Percentiles rank a stretch among this genome's conserved stretches.
These are phyloP conservation scores for Colletotrichum theobromicola DNA, from an alignment of 2,329 filamentous ascomycete species.

Conservation along the genomic window DNA sequence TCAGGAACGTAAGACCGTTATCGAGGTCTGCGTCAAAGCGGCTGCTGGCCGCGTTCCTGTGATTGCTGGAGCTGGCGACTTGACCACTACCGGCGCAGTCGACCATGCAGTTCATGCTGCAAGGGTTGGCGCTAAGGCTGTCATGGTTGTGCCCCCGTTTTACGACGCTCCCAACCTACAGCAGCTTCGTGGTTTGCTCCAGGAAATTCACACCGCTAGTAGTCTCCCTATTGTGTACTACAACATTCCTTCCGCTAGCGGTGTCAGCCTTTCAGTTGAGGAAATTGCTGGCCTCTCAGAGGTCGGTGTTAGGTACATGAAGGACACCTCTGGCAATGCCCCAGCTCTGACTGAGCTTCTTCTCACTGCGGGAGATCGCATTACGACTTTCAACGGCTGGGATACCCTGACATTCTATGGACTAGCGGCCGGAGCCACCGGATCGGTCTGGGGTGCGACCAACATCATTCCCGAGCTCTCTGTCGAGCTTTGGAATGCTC, in stretches of 20 bases:
- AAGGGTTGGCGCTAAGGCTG: constrained; percentile 41
- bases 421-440: constrained; percentile 52
- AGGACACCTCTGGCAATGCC: constrained; percentile 57
- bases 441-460: constrained; percentile 55
- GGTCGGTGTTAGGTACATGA: constrained; percentile 54
- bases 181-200: constrained; percentile 43
- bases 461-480: constrained; percentile 56
- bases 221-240: constrained; percentile 54
- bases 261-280: constrained; percentile 42
- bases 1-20: constrained; percentile 49
- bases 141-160: constrained; percentile 56
- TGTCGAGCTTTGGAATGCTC: constrained; percentile 49
- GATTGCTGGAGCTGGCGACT: constrained; percentile 47
- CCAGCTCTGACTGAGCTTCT: constrained; percentile 54
- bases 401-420: constrained; percentile 60
- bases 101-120: constrained; percentile 46
- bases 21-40: constrained; percentile 41
- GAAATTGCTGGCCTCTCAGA: constrained; percentile 48
- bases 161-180: constrained; percentile 49
- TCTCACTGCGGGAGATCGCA: constrained; percentile 39
- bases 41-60: constrained; percentile 45
- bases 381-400: constrained; percentile 58
- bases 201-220: constrained; percentile 43
- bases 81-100: constrained; percentile 43
- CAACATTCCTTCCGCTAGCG: constrained; percentile 54